These are phyloP conservation scores for Agapanthus africanus DNA, from an alignment of 106 monocot species.

Conservation along the genomic window DNA sequence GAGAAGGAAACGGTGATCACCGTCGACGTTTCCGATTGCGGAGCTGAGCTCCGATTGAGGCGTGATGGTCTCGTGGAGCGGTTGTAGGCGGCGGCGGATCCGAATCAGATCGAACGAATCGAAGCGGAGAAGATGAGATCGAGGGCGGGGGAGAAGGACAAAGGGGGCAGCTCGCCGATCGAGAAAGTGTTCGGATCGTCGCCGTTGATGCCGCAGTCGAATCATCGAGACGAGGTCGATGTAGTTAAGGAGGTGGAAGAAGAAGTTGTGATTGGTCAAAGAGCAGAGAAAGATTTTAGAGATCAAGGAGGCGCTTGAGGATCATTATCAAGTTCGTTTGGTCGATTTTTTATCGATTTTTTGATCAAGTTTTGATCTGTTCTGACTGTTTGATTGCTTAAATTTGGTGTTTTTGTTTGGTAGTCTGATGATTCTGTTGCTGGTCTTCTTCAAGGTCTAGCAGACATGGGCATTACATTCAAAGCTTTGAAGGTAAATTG, in stretches of 20 bases:
- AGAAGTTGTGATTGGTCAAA: constrained; percentile 14
- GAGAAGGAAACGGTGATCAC: constrained; percentile 5
- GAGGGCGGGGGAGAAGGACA: not conserved
- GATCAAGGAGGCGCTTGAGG: constrained; percentile 48
- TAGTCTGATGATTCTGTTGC: constrained; percentile 41
- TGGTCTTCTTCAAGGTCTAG: constrained; percentile 39
- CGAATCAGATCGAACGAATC: not conserved
- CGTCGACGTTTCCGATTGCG: constrained; percentile 14
- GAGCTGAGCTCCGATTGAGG: constrained; percentile 13
- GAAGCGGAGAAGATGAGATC: constrained; percentile 10
- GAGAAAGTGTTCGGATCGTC: not conserved
- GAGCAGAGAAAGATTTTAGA: constrained; percentile 40
- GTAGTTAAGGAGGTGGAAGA: not conserved
- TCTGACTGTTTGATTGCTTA: not conserved
- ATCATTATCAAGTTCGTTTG: constrained; percentile 40
- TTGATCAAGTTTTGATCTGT: not conserved
- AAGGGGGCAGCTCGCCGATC: constrained; percentile 1
- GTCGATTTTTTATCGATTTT: not conserved
- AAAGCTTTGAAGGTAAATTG: constrained; percentile 42
- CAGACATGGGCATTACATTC: constrained; percentile 59
- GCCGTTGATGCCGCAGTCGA: not conserved
- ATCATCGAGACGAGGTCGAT: not conserved
- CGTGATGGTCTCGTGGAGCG: constrained; percentile 24
- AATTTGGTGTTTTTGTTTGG: not conserved
- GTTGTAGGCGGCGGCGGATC: constrained; percentile 18